phyloP scores from a whole-genome alignment of 805 yeast genomes.

The Cyberlindnera suaveolens region DNA sequence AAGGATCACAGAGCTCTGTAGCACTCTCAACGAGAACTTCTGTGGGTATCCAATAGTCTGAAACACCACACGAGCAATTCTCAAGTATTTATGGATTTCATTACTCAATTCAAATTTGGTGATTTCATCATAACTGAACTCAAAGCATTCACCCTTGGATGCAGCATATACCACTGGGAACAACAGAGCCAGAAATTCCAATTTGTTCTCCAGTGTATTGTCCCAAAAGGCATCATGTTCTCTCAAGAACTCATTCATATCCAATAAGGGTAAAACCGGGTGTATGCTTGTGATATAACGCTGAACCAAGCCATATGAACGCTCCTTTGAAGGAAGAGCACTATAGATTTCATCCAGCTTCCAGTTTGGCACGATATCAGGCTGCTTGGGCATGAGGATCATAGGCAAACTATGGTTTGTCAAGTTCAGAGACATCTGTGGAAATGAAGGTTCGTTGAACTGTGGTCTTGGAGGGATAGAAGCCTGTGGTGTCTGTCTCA shows the following conservation, averaged over 20 bases:
- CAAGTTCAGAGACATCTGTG: conserved; percentile 11
- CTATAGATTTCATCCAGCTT: conserved; percentile 30
- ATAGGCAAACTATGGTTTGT: conserved; percentile 21
- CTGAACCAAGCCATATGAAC: conserved; percentile 40
- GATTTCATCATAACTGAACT: conserved; percentile 37
- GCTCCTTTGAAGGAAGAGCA: conserved; percentile 39
- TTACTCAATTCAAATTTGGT: conserved; percentile 28
- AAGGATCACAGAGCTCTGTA: conserved; percentile 42
- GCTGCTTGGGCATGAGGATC: conserved; percentile 20
- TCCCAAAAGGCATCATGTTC: conserved; percentile 49
- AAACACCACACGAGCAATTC: conserved; percentile 43
- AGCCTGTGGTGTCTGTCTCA: conserved; percentile 18
- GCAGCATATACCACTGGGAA: conserved; percentile 54
- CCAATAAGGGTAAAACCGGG: conserved; percentile 47
- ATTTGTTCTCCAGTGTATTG: conserved; percentile 23
- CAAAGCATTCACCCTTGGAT: conserved; percentile 54
- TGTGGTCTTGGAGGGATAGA: conserved; percentile 12
- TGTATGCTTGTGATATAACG: conserved; percentile 49
- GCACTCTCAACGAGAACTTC: conserved; percentile 34
- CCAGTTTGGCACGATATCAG: conserved; percentile 20
- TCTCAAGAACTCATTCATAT: conserved; percentile 35
- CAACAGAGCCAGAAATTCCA: conserved; percentile 42
- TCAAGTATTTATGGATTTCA: conserved; percentile 44
- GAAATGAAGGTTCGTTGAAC: conserved; percentile 9
- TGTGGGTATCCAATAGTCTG: conserved; percentile 46